phyloP scores from a whole-genome alignment of 768 basidiomycete genomes.

The Postia placenta region DNA sequence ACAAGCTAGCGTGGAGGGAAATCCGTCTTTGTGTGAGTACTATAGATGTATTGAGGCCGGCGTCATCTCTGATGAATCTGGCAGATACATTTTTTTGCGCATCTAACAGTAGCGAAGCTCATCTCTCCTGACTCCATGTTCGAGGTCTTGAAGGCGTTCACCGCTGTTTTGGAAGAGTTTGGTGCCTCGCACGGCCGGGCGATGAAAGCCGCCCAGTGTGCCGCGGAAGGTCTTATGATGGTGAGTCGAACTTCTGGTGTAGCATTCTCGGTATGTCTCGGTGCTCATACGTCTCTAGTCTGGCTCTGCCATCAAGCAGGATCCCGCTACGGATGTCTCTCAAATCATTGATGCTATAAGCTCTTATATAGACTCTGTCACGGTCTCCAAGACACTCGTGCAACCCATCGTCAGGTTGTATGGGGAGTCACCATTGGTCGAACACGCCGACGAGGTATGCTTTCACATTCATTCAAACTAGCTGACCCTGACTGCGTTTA shows the following conservation, averaged over 20 bases:
- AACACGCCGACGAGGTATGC: constrained; percentile 58
- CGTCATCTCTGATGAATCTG: background rate
- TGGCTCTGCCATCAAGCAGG: constrained; percentile 58
- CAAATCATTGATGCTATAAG: constrained; percentile 72
- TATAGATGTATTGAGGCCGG: background rate
- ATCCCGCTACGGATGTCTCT: constrained; percentile 49
- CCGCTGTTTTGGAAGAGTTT: constrained; percentile 83
- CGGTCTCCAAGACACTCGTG: constrained; percentile 56
- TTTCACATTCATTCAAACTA: background rate
- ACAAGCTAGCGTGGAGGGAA: constrained; percentile 88
- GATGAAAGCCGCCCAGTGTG: constrained; percentile 74
- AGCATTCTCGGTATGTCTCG: too few relatives aligned
- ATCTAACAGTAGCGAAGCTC: constrained; percentile 70
- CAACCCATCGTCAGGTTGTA: constrained; percentile 54
- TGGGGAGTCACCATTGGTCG: constrained; percentile 33
- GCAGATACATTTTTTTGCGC: constrained; percentile 92
- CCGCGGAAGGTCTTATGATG: constrained; percentile 76
- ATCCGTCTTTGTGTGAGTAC: constrained; percentile 74
- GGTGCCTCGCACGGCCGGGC: constrained; percentile 83
- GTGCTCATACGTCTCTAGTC: constrained; percentile 38
- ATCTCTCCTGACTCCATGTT: constrained; percentile 77
- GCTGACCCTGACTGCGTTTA: background rate
- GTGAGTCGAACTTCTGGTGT: constrained; percentile 35
- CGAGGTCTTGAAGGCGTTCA: constrained; percentile 76
- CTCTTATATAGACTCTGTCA: constrained; percentile 57